Percentiles rank a stretch among this genome's conserved stretches.
Evolutionary conservation across 139 green algal genomes (phyloP).

Genomic region (Chlamydomonas incerta): DNA sequence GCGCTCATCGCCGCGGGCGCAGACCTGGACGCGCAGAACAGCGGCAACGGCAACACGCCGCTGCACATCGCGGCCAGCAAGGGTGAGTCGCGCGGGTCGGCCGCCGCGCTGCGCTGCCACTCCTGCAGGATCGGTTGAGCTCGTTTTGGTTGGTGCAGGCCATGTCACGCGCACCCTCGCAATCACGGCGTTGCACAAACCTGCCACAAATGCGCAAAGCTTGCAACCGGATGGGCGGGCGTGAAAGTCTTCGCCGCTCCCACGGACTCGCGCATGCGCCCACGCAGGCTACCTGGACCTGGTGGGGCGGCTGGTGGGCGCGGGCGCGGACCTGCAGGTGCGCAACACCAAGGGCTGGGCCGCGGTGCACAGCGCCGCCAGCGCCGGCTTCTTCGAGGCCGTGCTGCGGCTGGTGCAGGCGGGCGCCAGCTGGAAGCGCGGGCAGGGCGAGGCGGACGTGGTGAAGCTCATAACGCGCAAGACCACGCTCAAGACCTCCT

Average conservation of each 20-base stretch:
- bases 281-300: slow-evolving; percentile 31
- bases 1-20: neutral
- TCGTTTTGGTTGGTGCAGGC: too few species aligned
- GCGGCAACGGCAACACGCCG: slow-evolving; percentile 37
- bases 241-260: too few species aligned
- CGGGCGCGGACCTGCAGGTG: slow-evolving; percentile 8
- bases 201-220: too few species aligned
- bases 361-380: slow-evolving; percentile 30
- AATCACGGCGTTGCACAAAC: too few species aligned
- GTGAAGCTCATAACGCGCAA: slow-evolving; percentile 28
- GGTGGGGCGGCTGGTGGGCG: slow-evolving; percentile 2
- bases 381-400: slow-evolving; percentile 39
- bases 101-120: too few species aligned
- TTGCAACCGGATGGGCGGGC: too few species aligned
- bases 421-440: slow-evolving; percentile 20
- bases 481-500: slow-evolving; percentile 43
- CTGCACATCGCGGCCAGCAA: slow-evolving; percentile 20
- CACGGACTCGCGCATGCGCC: too few species aligned
- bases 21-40: neutral
- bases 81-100: neutral
- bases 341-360: slow-evolving; percentile 33
- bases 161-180: too few species aligned
- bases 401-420: slow-evolving; percentile 47
- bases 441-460: slow-evolving; percentile 26
- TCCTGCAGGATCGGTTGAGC: too few species aligned